Evolutionary conservation across 106 monocot species (phyloP).

Genomic region (Gastrodia elata): DNA sequence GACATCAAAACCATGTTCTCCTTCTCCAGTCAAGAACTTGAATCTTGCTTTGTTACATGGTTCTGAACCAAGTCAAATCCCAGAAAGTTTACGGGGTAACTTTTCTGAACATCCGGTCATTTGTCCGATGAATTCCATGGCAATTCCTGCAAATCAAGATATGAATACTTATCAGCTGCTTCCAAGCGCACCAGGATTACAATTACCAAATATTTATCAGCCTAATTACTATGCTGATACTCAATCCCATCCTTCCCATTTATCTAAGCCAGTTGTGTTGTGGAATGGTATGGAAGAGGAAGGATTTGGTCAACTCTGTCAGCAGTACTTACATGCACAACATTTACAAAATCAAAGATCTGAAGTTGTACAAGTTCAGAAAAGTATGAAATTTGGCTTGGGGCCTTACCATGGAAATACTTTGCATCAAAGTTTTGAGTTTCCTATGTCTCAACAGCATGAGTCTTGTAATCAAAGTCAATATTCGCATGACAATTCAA

Average conservation of each 20-base stretch:
- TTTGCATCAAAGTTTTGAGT: slow-evolving; percentile 9
- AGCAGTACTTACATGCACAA: slow-evolving; percentile 8
- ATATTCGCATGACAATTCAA: slow-evolving; percentile 5
- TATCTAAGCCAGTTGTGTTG: slow-evolving; percentile 4
- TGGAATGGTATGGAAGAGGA: slow-evolving; percentile 10
- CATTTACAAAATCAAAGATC: slow-evolving; percentile 11
- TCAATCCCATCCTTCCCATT: not conserved
- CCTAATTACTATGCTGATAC: not conserved
- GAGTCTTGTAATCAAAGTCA: slow-evolving; percentile 2
- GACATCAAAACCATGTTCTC: slow-evolving; percentile 1
- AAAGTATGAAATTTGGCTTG: slow-evolving; percentile 6
- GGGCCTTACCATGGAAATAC: slow-evolving; percentile 5
- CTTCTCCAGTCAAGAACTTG: not conserved
- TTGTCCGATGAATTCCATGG: not conserved
- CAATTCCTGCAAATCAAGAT: slow-evolving; percentile 7
- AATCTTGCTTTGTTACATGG: slow-evolving; percentile 5
- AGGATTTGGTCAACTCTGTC: slow-evolving; percentile 4
- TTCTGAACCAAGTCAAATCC: slow-evolving; percentile 6
- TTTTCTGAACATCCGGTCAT: not conserved
- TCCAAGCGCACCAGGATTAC: slow-evolving; percentile 5
- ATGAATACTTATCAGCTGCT: slow-evolving; percentile 8
- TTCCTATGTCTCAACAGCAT: not conserved
- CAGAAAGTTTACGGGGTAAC: slow-evolving; percentile 6
- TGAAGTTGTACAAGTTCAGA: slow-evolving; percentile 5
- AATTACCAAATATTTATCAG: slow-evolving; percentile 3